Evolutionary conservation across 495 filamentous ascomycete genomes (phyloP), one percentile per base, ranked within the genome.

Genomic region (Xylaria venustula): DNA sequence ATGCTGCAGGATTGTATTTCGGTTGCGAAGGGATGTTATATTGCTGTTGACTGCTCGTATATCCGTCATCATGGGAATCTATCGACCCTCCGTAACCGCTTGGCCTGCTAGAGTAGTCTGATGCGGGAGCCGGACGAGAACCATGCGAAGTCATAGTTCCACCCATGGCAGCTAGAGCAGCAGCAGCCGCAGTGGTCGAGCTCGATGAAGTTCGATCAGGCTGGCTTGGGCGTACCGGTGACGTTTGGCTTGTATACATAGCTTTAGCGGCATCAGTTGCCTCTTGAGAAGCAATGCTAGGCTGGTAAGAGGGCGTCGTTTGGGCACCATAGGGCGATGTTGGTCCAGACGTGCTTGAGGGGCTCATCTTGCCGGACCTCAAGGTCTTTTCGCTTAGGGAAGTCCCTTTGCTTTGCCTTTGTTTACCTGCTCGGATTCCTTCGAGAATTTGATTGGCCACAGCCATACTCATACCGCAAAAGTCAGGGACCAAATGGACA

Each of bases 401-500:
- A 54, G 85, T 71, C 1, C 58, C 67, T 62, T 77, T 78, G 17
- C 77, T 75, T 50, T 81, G 78, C 47, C 84, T 77, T 64, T 79
- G 79, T 72, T 86, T 87, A 63, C 82, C 76, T 34, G 81, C 77
- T 63, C 84, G 78, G 54, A 90, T 87, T 45, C 87, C 85, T 42
- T 83, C 81, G 19, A 98, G 78, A 59, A 98, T 97, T 70, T 96
- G 86, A 71, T 97, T 99, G 30, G 94, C 94, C 58, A 89, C 88
- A 61, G 93, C 89, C 94, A 98, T 98, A 50, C 92, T 91, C 93
- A 99, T 99, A 71, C 94, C 94, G 72, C 94, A 99, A 77, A 99
- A 99, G 73, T 99, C 94, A 45, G 94, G 94, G 40, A 99, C 94
- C 60, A 99, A 85, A 77, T 98, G 95, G 25, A 90, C 88, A 73